These are phyloP conservation scores for Venturia oleaginea DNA, from an alignment of 2,329 filamentous ascomycete genomes.

Conservation along the genomic window DNA sequence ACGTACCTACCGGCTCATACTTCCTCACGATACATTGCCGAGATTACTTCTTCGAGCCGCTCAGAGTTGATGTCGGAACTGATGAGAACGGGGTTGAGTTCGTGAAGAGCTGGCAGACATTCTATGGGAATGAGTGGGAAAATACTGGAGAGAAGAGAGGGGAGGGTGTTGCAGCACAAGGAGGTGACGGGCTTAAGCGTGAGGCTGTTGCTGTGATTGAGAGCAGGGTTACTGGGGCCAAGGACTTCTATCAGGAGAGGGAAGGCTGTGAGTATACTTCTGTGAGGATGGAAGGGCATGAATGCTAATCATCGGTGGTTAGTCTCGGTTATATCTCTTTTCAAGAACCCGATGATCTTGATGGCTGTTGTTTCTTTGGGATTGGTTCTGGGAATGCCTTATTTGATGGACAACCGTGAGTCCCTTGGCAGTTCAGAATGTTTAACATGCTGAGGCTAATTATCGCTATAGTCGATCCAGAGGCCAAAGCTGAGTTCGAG, in stretches of 20 bases:
- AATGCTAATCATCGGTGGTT: constrained; percentile 20
- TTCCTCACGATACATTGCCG: constrained; percentile 70
- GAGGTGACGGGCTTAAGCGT: constrained; percentile 27
- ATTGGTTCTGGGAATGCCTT: constrained; percentile 86
- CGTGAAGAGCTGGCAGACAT: constrained; percentile 72
- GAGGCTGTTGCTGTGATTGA: constrained; percentile 53
- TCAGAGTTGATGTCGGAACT: constrained; percentile 63
- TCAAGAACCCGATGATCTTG: constrained; percentile 96
- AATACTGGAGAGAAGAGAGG: constrained; percentile 63
- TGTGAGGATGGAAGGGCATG: neutral
- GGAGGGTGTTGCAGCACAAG: constrained; percentile 25
- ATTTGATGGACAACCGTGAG: constrained; percentile 91
- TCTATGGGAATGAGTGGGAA: constrained; percentile 78
- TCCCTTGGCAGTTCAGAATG: constrained; percentile 19
- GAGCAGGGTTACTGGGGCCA: constrained; percentile 51
- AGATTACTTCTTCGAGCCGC: constrained; percentile 66
- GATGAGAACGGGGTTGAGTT: constrained; percentile 22
- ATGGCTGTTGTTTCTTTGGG: constrained; percentile 76
- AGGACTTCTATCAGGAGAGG: constrained; percentile 70
- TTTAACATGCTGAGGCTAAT: neutral
- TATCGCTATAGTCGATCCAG: constrained; percentile 72
- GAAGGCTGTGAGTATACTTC: constrained; percentile 56
- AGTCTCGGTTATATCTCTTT: constrained; percentile 72
- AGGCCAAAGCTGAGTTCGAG: constrained; percentile 86
- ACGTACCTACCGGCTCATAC: constrained; percentile 65